Evolutionary conservation across 1,284 basidiomycete species (phyloP), one percentile per base, ranked within the genome.

Genomic region (Ustilago crameri): DNA sequence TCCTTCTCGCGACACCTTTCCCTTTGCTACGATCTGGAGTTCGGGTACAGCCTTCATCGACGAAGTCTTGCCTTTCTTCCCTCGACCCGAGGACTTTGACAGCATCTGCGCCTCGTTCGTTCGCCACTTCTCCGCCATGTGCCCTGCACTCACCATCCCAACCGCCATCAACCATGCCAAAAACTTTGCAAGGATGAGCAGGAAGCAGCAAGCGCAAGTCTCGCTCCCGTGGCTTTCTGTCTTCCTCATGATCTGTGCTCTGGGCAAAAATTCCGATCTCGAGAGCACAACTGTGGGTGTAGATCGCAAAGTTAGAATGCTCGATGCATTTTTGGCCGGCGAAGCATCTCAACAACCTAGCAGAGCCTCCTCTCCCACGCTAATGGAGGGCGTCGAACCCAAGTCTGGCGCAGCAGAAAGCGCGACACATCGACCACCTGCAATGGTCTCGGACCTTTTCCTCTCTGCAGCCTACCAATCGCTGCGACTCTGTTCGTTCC

Each of bases 401-500:
- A 41, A 9, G 32, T 14, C n/a, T 9, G 35, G 20, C 14, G n/a
- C 32, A 47, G 17, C 42, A 51, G 23, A 27, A 43, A 5, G 3
- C 14, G 17, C 32, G 3, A 35, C 26, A 3, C n/a, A 27, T 8
- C 58, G 26, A n/a, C 56, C 60, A 9, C 56, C 60, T 18, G 66
- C 56, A 2, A 69, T 70, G 61, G 67, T 67, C 8, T 62, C 69
- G 17, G 69, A 72, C 18, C 63, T 63, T 47, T 67, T 67, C 41
- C 56, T 73, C 20, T 68, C 65, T 3, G 70, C 70, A 10, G 55
- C 70, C 10, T 73, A 73, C 20, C 70, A 73, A 34, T 66, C 70
- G 17, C 48, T 73, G 3, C 56, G 70, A 10, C 50, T 73, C 2
- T 73, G 70, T 40, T 68, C 65, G 3, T 73, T 73, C 51, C 57